Percentiles rank a stretch among this genome's conserved stretches.
phyloP scores from a whole-genome alignment of 2,329 filamentous ascomycete genomes.

The Cytospora chrysosperma region DNA sequence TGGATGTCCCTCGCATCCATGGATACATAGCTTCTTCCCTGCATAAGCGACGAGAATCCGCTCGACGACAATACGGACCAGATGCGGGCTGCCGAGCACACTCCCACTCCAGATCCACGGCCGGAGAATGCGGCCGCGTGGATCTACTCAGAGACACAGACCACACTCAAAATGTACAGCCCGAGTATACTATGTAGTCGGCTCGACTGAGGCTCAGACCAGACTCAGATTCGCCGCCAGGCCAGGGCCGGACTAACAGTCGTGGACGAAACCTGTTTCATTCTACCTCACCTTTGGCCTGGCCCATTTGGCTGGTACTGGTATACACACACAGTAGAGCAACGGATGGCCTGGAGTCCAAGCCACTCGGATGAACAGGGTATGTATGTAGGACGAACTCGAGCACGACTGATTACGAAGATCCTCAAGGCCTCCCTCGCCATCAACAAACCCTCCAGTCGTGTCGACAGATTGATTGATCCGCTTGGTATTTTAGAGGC shows the following conservation, averaged over 20 bases:
- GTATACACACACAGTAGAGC: not conserved
- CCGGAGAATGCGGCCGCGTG: not conserved
- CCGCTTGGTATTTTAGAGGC: not conserved
- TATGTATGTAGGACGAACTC: not conserved
- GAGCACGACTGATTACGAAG: not conserved
- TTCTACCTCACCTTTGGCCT: not conserved
- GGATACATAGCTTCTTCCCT: not conserved
- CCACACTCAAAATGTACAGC: slow-evolving; percentile 4
- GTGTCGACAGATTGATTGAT: not conserved
- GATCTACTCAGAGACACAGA: slow-evolving; percentile 3
- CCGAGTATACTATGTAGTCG: no score
- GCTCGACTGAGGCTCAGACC: not conserved
- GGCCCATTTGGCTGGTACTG: not conserved
- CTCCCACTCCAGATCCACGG: not conserved
- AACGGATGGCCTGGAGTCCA: not conserved
- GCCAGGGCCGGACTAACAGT: slow-evolving; percentile 10
- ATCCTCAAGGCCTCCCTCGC: not conserved
- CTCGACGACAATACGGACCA: not conserved
- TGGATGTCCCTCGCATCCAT: not conserved
- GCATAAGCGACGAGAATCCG: not conserved
- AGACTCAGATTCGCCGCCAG: not conserved
- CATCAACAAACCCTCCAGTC: not conserved
- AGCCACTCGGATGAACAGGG: not conserved
- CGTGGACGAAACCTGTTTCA: slow-evolving; percentile 3
- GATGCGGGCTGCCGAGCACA: not conserved